phyloP scores from a whole-genome alignment of 371 early-diverging fungal species.

The Mortierella sp. region DNA sequence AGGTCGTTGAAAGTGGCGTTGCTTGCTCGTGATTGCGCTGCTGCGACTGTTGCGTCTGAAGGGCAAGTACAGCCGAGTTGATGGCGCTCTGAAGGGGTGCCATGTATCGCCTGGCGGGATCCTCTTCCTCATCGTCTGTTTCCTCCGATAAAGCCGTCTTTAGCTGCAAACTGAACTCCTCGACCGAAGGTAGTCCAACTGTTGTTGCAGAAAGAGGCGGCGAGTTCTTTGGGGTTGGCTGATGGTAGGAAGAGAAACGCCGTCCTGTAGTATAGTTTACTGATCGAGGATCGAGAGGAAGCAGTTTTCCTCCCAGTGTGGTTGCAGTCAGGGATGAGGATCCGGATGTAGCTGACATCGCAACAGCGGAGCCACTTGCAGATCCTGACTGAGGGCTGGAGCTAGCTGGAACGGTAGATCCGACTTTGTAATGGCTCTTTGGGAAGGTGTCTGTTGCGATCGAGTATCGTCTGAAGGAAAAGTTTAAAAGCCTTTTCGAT shows the following conservation, averaged over 20 bases:
- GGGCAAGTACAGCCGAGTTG: slow-evolving; percentile 43
- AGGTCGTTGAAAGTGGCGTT: not conserved
- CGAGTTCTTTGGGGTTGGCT: slow-evolving; percentile 55
- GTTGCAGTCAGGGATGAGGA: slow-evolving; percentile 16
- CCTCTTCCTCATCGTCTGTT: slow-evolving; percentile 43
- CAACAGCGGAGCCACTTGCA: not conserved
- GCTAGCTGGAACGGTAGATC: slow-evolving; percentile 27
- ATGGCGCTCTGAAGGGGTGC: slow-evolving; percentile 42
- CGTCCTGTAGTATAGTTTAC: slow-evolving; percentile 31
- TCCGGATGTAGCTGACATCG: slow-evolving; percentile 15
- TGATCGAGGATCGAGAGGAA: slow-evolving; percentile 32
- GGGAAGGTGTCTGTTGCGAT: slow-evolving; percentile 54
- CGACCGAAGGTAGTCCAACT: slow-evolving; percentile 21
- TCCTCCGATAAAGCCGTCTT: slow-evolving; percentile 33
- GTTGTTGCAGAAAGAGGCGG: slow-evolving; percentile 47
- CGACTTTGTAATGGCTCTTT: slow-evolving; percentile 43
- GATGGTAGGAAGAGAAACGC: slow-evolving; percentile 52
- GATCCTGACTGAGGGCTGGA: slow-evolving; percentile 14
- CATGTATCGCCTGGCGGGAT: slow-evolving; percentile 36
- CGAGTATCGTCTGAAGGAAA: slow-evolving; percentile 52
- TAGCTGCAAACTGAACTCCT: slow-evolving; percentile 24
- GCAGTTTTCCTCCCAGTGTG: slow-evolving; percentile 23
- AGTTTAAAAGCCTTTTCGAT: slow-evolving; percentile 47
- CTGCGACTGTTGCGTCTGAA: slow-evolving; percentile 26
- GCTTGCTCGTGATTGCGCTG: not conserved